Evolutionary conservation across 768 basidiomycete genomes (phyloP).

Genomic region (Leccinum broughii): DNA sequence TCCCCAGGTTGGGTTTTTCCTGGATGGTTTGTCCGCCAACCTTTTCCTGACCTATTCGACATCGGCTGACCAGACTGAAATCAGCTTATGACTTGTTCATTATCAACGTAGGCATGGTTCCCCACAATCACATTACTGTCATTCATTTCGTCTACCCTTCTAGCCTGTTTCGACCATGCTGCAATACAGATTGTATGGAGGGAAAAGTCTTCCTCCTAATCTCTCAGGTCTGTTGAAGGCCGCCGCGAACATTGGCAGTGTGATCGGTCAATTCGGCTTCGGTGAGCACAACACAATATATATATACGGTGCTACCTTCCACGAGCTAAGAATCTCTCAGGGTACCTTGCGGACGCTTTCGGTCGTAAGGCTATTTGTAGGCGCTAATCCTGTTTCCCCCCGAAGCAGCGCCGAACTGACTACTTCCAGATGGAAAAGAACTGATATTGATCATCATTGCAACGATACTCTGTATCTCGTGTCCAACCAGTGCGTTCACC

Average conservation of each 20-base stretch:
- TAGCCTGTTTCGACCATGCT: conserved; percentile 70
- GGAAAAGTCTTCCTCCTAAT: conserved; percentile 48
- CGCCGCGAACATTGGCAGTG: conserved; percentile 68
- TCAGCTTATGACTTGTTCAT: conserved; percentile 71
- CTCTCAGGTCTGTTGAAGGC: conserved; percentile 67
- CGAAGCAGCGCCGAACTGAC: conserved; percentile 4
- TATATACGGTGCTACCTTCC: background rate
- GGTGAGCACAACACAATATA: conserved; percentile 35
- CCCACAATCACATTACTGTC: background rate
- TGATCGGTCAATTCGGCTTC: conserved; percentile 67
- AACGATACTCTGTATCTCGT: conserved; percentile 67
- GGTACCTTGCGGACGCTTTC: conserved; percentile 63
- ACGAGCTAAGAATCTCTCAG: conserved; percentile 28
- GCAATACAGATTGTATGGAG: conserved; percentile 62
- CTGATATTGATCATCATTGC: conserved; percentile 79
- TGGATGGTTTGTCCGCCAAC: conserved; percentile 52
- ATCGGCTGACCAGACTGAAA: conserved; percentile 7
- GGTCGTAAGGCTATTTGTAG: conserved; percentile 70
- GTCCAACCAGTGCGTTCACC: conserved; percentile 51
- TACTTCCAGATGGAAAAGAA: conserved; percentile 63
- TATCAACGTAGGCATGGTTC: conserved; percentile 51
- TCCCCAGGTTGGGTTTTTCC: conserved; percentile 63
- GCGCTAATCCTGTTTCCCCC: conserved; percentile 6
- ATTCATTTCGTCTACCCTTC: background rate
- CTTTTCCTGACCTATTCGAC: background rate